Conservation (phyloP, 2,329 filamentous ascomycete genomes). For the Neofusicoccum kwambonambiense region DNA sequence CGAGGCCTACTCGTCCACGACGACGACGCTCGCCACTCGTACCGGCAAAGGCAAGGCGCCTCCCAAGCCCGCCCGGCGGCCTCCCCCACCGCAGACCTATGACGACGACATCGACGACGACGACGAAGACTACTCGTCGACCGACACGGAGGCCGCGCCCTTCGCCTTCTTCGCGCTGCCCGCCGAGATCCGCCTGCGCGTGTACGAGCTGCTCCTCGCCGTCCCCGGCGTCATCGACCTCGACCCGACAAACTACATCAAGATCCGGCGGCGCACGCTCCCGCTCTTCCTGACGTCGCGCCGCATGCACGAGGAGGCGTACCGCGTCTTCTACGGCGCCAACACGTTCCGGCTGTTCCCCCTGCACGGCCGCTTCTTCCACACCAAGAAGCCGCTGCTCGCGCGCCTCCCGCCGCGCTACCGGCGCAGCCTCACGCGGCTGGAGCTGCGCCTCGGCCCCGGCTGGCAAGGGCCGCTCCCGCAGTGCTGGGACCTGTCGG, state of each 20-base stretch:
- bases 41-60: background rate
- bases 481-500: constrained; percentile 57
- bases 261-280: constrained; percentile 55
- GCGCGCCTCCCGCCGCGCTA: constrained; percentile 63
- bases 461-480: constrained; percentile 68
- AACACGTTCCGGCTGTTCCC: constrained; percentile 56
- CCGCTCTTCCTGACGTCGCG: constrained; percentile 63
- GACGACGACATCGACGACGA: constrained; percentile 48
- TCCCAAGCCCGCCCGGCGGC: background rate
- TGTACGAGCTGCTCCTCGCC: constrained; percentile 49
- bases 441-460: constrained; percentile 71
- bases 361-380: constrained; percentile 60
- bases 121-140: constrained; percentile 62
- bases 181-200: constrained; percentile 51
- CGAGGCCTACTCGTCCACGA: background rate
- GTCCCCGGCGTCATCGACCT: constrained; percentile 62
- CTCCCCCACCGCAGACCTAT: background rate
- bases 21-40: background rate
- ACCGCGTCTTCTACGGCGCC: constrained; percentile 50
- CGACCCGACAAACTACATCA: constrained; percentile 60
- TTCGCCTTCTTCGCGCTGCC: constrained; percentile 56
- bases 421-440: constrained; percentile 58
- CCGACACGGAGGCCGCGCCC: constrained; percentile 19
- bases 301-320: constrained; percentile 52
- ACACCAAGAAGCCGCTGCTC: constrained; percentile 70